Base-by-base conservation (phyloP, 2,329 filamentous ascomycete species). In the Passalora sequoiae region DNA sequence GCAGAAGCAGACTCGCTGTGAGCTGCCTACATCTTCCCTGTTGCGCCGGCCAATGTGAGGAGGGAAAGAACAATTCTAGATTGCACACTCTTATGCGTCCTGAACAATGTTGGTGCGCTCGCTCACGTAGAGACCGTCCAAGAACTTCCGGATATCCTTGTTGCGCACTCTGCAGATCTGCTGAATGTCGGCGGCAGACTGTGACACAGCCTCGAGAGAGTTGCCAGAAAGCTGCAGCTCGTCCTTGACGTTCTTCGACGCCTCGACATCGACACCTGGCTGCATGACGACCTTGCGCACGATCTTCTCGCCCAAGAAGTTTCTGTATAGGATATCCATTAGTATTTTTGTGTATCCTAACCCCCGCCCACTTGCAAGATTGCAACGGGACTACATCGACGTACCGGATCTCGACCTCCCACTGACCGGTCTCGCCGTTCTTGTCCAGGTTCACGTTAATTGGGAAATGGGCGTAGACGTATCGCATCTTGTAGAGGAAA, bases 141-240 rank as follows among this genome's bases (percentile, higher is more conserved):
- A 83, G 86, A 98, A 98, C 86, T 96, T 96, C 78, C 94, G 89
- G 80, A 98, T 98, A 95, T 98, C 92, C 89, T 98, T 98, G 87
- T 98, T 98, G 74, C 89, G 84, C 74, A 98, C 92, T 76, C 83
- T 83, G 89, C 92, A 98, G 76, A 92, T 89, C 77, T 98, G 92
- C 81, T 98, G 92, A 72, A 98, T 96, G 73, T 98, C 92, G 74
- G 92, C 92, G 60, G 92, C 92, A 69, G 84, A 89, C 79, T 98
- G 92, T 66, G 92, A 98, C 59, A 98, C 92, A 69, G 83, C 82
- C 81, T 98, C 94, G 64, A 98, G 80, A 54, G 86, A 94, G 86
- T 96, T 98, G 66, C 92, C 92, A 61, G 69, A 77, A 63, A 98
- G 78, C 71, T 91, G 76, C 55, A 98, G 85, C 83, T 98, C 89